Percentiles rank a stretch among this genome's conserved stretches.
phyloP scores from a whole-genome alignment of 441 rosid species.

The Aleurites moluccanus region DNA sequence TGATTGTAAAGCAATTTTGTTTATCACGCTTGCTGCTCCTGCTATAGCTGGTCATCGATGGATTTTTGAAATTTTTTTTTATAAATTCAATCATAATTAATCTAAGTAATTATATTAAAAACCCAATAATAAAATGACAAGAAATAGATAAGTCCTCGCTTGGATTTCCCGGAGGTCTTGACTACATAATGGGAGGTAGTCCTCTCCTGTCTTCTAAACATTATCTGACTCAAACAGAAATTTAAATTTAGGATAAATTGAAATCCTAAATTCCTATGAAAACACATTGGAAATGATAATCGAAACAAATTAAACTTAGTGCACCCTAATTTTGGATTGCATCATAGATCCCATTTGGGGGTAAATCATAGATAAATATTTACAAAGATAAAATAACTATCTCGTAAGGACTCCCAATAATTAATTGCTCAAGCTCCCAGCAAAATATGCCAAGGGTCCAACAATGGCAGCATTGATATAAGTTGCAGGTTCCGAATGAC shows the following conservation, averaged over 20 bases:
- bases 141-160: neutral
- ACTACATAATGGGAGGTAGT: neutral
- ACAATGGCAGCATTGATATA: constrained; percentile 77
- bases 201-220: neutral
- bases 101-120: no score
- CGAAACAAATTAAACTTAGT: neutral
- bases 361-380: neutral
- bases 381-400: neutral
- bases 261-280: neutral
- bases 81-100: no score
- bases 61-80: no score
- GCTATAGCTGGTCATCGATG: no score
- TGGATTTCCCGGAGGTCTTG: neutral
- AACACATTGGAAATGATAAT: neutral
- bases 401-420: neutral
- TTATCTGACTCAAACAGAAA: neutral
- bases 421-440: constrained; percentile 24
- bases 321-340: neutral
- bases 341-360: neutral
- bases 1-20: no score
- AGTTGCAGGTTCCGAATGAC: constrained; percentile 78
- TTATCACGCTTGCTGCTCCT: no score
- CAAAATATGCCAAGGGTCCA: constrained; percentile 73
- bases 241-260: neutral
- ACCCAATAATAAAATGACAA: no score